Evolutionary conservation across 2,329 filamentous ascomycete genomes (phyloP).

Genomic region (Calonectria honghensis): DNA sequence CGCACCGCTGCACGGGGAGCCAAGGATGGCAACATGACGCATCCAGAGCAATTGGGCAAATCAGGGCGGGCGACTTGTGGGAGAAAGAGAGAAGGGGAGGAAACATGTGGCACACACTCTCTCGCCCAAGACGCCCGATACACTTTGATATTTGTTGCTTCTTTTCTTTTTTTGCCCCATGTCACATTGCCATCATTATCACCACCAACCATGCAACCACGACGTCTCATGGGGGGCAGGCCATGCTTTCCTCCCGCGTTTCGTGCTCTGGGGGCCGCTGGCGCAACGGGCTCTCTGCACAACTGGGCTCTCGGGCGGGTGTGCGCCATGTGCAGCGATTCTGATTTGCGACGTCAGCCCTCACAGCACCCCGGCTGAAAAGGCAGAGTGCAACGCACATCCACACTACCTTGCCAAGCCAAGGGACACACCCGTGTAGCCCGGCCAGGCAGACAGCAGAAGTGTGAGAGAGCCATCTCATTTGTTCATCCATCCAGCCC

Average conservation of each 20-base stretch:
- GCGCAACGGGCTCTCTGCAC: conserved; percentile 5
- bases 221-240: neutral
- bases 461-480: neutral
- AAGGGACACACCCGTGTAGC: conserved; percentile 7
- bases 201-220: conserved; percentile 9
- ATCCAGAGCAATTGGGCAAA: conserved; percentile 11
- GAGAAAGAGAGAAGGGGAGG: neutral
- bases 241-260: conserved; percentile 1
- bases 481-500: neutral
- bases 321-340: neutral
- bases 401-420: conserved; percentile 1
- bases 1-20: neutral
- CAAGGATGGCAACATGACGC: neutral
- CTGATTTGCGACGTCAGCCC: conserved; percentile 9
- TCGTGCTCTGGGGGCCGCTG: conserved; percentile 11
- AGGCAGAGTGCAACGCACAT: conserved; percentile 1
- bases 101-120: conserved; percentile 11
- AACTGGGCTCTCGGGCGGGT: conserved; percentile 10
- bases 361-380: conserved; percentile 19
- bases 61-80: neutral
- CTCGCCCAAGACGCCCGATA: conserved; percentile 10
- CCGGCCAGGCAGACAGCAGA: conserved; percentile 2
- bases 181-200: conserved; percentile 4
- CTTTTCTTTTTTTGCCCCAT: conserved; percentile 21
- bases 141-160: conserved; percentile 16